Base-by-base conservation (phyloP, 2,329 filamentous ascomycete genomes). In the Corynespora cassiicola region DNA sequence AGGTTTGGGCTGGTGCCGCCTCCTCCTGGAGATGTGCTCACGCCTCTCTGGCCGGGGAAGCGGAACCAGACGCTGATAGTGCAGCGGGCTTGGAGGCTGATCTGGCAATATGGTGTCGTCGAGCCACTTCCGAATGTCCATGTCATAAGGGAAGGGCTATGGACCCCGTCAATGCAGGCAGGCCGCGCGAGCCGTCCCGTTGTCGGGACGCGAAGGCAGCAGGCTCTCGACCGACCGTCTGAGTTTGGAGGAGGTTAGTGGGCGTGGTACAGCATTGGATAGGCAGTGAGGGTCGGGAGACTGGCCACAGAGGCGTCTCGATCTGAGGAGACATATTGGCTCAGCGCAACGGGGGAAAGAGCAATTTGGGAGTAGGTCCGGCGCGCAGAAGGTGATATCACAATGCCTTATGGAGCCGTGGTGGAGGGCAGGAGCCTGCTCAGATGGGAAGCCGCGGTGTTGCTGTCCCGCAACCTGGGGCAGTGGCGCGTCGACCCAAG, bases 91-190 rank as follows among this genome's bases (percentile, higher is more conserved):
- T 32, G 60, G 54, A 37, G 57, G 43, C 34, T 50, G 52, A 38
- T 61, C 56, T 42, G 65, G 58, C 31, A 66, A 61, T 37, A 59
- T 65, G 6, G 66, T 74, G 37, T 69, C 60, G 34, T 70, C 62
- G 30, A 76, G 63, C 74, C 74, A 76, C 48, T 58, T 64, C 31
- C 55, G 56, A 46, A 76, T 71, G 46, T 76, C 70, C 73, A 75
- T 75, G 37, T 20, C 42, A 16, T 38, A 31, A 31, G 38, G 29
- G 27, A 37, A 31, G 21, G 15, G 22, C 21, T 24, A 19, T 20
- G 24, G 33, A 17, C 35, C 27, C 27, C 9, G 4, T 36, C 28
- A 25, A 36, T 19, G 41, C 30, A 36, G 41, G 47, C 40, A 46
- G 41, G 43, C 35, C 46, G 45, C 49, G 51, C 53, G 45, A 45